Conservation (phyloP, 1,284 basidiomycete species). For the Filobasidium uniguttulatum region DNA sequence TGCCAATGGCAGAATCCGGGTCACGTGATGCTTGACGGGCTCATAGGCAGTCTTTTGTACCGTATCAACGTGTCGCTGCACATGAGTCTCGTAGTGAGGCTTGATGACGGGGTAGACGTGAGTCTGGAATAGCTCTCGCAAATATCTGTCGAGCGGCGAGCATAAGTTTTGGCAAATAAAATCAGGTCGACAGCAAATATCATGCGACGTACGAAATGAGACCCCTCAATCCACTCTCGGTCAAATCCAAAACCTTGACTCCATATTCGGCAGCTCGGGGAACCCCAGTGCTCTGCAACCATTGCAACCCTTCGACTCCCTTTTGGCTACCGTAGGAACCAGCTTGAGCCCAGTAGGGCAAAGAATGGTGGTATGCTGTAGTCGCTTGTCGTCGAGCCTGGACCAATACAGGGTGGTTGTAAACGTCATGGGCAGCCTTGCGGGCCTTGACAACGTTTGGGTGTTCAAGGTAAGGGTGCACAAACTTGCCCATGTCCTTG, state of each 20-base stretch:
- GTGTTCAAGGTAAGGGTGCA: background rate
- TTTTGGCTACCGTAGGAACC: slow-evolving; percentile 23
- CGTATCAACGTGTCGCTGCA: slow-evolving; percentile 23
- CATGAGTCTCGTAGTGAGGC: slow-evolving; percentile 16
- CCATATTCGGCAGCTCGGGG: slow-evolving; percentile 17
- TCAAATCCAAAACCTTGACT: slow-evolving; percentile 15
- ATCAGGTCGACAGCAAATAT: too few species aligned
- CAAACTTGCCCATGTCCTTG: background rate
- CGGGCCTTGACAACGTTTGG: slow-evolving; percentile 6
- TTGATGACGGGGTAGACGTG: slow-evolving; percentile 22
- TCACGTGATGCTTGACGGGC: slow-evolving; percentile 13
- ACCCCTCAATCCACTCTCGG: slow-evolving; percentile 14
- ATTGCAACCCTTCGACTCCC: slow-evolving; percentile 18
- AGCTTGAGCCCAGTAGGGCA: slow-evolving; percentile 9
- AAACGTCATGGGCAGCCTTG: background rate
- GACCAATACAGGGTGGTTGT: background rate
- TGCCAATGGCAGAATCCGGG: slow-evolving; percentile 2
- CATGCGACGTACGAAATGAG: slow-evolving; percentile 25
- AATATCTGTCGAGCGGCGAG: slow-evolving; percentile 10
- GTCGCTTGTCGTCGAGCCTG: background rate
- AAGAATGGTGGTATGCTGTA: background rate
- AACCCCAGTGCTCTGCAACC: slow-evolving; percentile 14
- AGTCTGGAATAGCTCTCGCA: slow-evolving; percentile 19
- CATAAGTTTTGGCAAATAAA: too few species aligned
- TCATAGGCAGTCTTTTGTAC: slow-evolving; percentile 17